Base-by-base conservation (phyloP, 2,329 filamentous ascomycete genomes). In the Ophiostoma australiae region DNA sequence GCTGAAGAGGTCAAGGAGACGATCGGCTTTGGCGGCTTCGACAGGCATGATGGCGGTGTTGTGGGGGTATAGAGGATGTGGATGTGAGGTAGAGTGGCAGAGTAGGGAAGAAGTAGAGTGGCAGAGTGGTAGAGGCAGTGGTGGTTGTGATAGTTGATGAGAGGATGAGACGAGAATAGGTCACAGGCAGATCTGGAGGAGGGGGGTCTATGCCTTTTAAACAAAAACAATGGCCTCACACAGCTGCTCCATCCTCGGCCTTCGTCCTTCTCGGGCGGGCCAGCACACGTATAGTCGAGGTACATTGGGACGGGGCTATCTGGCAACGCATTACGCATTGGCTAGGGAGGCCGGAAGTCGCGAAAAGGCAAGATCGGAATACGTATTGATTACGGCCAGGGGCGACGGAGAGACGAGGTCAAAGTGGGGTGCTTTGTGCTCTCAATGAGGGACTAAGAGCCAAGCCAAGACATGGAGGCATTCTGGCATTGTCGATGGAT, bases 1-100 rank as follows among this genome's bases (percentile, higher is more conserved):
- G 76, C 87, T 90, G 81, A 92, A 89, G 75, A 92, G 86, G 77
- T 89, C 90, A 74, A 84, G 79, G 76, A 92, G 85, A 76, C 82
- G 82, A 74, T 82, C 82, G 74, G 87, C 81, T 77, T 86, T 79
- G 76, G 89, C 87, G 73, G 89, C 80, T 77, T 80, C 75, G 76
- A 85, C 81, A 82, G 85, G 85, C 86, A 89, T 87, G 44, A 8
- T 74, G 70, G 27, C 27, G 31, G 44, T 44, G 35, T 31, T 35
- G 41, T 11, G 35, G 17, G 35, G 63, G 33, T 23, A 23, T 44
- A 20, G 52, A 41, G 13, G 20, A 13, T 35, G 33, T 13, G 27
- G 20, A 20, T 17, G 52, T 31, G 27, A 15, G 31, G 27, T n/a
- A 27, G 41, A 67, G 35, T 41, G 10, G 41, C 52, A 61, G 63